A percentile compares a stretch with the other conserved stretches of the same genome.
Evolutionary conservation across 2,329 filamentous ascomycete species (phyloP).

Genomic region (Diaporthe capsici): DNA sequence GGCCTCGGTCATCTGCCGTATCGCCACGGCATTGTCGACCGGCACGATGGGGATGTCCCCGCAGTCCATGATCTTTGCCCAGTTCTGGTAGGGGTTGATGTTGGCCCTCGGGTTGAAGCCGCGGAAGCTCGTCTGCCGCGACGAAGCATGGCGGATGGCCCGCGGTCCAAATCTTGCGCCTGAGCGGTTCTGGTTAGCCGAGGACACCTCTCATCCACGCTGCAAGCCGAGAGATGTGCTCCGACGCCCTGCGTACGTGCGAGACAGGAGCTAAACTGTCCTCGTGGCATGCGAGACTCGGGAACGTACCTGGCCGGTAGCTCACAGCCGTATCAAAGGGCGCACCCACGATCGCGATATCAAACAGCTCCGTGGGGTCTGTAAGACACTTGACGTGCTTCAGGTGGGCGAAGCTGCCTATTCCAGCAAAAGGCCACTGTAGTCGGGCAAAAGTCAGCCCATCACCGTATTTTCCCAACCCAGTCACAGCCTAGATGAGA

Average conservation of each 20-base stretch:
- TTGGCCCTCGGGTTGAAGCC: constrained; percentile 86
- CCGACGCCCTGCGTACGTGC: no score
- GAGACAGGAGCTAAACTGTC: neutral
- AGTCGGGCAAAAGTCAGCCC: constrained; percentile 19
- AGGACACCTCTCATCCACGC: neutral
- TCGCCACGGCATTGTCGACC: constrained; percentile 86
- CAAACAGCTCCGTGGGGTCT: constrained; percentile 73
- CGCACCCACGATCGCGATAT: constrained; percentile 80
- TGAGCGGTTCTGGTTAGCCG: constrained; percentile 41
- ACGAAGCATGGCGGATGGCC: constrained; percentile 87
- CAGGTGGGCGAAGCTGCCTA: constrained; percentile 82
- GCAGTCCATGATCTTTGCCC: constrained; percentile 87
- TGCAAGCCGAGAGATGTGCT: neutral
- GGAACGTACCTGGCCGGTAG: constrained; percentile 73
- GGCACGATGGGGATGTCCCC: constrained; percentile 91
- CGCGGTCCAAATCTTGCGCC: constrained; percentile 88
- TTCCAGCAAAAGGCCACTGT: constrained; percentile 78
- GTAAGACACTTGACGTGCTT: constrained; percentile 78
- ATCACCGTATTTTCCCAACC: neutral
- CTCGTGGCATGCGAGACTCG: neutral
- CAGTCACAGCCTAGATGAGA: neutral
- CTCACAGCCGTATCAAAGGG: constrained; percentile 82
- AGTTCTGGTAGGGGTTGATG: constrained; percentile 86
- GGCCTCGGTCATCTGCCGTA: constrained; percentile 87
- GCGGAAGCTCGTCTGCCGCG: constrained; percentile 83